Evolutionary conservation across 169 alveolate genomes (phyloP).

Genomic region (Plasmodium cynomolgi): DNA sequence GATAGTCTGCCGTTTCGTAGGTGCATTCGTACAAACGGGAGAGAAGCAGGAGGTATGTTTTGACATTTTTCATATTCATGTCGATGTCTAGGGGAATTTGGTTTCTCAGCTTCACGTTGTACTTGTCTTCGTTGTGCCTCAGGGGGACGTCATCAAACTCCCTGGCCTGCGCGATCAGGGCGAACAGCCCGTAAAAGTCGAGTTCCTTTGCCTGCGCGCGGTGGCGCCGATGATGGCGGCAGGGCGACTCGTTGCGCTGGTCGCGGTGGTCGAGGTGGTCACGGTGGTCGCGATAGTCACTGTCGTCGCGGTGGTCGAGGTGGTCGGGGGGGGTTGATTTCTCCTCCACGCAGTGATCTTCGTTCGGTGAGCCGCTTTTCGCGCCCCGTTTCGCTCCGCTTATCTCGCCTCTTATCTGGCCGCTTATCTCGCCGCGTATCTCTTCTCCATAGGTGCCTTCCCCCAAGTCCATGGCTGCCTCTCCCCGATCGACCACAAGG

Average conservation of each 20-base stretch:
- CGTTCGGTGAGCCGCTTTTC: neutral
- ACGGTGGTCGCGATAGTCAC: no score
- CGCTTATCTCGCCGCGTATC: neutral
- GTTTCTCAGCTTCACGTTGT: constrained; percentile 90
- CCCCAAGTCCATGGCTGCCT: neutral
- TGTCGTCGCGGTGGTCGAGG: neutral
- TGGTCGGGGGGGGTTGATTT: neutral
- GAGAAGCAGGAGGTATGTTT: constrained; percentile 91
- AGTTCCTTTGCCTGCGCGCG: constrained; percentile 70
- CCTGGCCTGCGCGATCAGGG: constrained; percentile 88
- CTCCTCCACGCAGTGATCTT: neutral
- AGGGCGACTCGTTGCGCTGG: neutral
- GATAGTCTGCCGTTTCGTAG: constrained; percentile 90
- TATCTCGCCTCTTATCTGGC: neutral
- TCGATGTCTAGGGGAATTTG: constrained; percentile 89
- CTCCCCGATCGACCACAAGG: neutral
- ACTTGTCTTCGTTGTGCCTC: constrained; percentile 95
- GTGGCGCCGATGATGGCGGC: neutral
- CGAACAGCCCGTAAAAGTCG: constrained; percentile 79
- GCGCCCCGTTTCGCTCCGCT: no score
- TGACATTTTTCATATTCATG: constrained; percentile 91
- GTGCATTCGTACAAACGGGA: constrained; percentile 85
- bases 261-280: neutral
- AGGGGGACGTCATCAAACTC: constrained; percentile 93
- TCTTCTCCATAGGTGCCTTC: neutral